These are phyloP conservation scores for Eutypa lata DNA, from an alignment of 2,329 filamentous ascomycete genomes.

Conservation along the genomic window DNA sequence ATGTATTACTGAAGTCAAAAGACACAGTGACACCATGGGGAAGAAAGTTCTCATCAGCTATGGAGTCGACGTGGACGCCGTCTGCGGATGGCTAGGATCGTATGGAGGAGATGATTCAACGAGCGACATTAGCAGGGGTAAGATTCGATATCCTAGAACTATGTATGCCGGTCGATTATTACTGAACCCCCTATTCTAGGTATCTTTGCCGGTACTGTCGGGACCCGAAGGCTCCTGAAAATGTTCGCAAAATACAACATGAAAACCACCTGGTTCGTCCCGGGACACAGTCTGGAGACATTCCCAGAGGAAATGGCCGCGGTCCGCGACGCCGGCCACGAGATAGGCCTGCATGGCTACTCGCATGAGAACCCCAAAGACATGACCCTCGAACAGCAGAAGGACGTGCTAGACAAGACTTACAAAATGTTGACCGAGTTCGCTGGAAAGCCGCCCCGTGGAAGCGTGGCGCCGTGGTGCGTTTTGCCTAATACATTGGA, in stretches of 20 bases:
- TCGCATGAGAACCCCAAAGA: conserved; percentile 70
- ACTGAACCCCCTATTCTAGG: conserved; percentile 20
- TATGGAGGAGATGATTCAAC: conserved; percentile 72
- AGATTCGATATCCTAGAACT: no score
- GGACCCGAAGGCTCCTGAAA: conserved; percentile 63
- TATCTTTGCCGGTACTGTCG: conserved; percentile 66
- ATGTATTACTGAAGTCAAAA: not conserved
- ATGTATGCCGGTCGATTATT: no score
- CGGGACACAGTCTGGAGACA: conserved; percentile 59
- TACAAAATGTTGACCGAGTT: conserved; percentile 70
- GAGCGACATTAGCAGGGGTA: conserved; percentile 69
- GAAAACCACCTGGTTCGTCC: conserved; percentile 43
- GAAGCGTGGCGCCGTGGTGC: conserved; percentile 67
- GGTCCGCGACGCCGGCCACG: conserved; percentile 62
- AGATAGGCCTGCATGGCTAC: conserved; percentile 65
- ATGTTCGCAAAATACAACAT: conserved; percentile 48
- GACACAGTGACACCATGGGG: conserved; percentile 9
- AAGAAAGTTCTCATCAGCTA: conserved; percentile 42
- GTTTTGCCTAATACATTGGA: not conserved
- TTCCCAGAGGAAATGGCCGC: conserved; percentile 64
- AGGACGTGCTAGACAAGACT: conserved; percentile 71
- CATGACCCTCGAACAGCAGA: conserved; percentile 74
- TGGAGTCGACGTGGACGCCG: conserved; percentile 73
- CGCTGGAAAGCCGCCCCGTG: conserved; percentile 67
- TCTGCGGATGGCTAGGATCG: conserved; percentile 71